Conservation (phyloP, 352 stramenopile species). For the Globisporangium paddicum region DNA sequence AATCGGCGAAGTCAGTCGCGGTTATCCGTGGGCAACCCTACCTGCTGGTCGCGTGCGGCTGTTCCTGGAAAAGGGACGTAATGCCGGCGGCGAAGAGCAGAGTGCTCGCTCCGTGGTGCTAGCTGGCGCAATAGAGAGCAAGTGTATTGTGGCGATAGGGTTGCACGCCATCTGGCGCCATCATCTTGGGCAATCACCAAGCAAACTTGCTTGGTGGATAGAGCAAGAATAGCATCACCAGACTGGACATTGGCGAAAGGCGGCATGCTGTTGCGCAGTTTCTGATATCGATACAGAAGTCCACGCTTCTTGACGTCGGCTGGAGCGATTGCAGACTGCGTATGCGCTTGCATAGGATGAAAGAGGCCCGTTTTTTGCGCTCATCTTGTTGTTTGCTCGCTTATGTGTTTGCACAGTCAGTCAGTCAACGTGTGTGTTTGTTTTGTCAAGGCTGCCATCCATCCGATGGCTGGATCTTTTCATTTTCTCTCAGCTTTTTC, state of each 20-base stretch:
- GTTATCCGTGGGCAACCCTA: not conserved
- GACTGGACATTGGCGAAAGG: not conserved
- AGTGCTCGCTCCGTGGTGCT: not conserved
- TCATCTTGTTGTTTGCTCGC: not conserved
- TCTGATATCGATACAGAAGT: not conserved
- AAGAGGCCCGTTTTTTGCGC: not conserved
- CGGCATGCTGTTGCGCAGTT: not conserved
- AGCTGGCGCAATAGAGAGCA: not conserved
- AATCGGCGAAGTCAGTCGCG: not conserved
- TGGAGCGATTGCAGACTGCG: not conserved
- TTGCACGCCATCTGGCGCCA: not conserved
- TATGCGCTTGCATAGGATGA: conserved; percentile 1
- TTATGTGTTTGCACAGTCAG: conserved; percentile 8
- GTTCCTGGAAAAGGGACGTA: not conserved
- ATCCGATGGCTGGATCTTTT: not conserved
- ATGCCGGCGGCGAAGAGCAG: not conserved
- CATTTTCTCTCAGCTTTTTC: not conserved
- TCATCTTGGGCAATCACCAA: not conserved
- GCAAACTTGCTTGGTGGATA: not conserved
- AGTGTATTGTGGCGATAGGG: not conserved
- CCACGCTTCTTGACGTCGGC: not conserved
- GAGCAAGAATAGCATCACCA: conserved; percentile 7
- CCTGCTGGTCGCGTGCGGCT: not conserved
- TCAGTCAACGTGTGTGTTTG: not conserved
- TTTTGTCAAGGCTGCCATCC: not conserved